A percentile compares a stretch with the other conserved stretches of the same genome.
Evolutionary conservation across 2,329 filamentous ascomycete species (phyloP).

Genomic region (Septoria petroselini): DNA sequence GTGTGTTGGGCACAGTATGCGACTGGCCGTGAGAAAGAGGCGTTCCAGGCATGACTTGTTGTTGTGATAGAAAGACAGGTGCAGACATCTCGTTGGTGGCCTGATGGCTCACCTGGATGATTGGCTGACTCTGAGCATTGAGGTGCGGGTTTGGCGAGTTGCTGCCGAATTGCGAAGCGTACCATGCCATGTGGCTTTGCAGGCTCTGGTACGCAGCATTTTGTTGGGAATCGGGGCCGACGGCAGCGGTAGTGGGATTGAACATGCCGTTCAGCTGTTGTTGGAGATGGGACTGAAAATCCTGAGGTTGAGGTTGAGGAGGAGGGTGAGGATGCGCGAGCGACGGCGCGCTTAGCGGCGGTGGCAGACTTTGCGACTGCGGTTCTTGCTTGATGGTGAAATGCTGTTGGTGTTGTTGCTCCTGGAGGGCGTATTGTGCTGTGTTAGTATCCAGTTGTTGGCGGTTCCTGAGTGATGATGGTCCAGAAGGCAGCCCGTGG

Average conservation of each 20-base stretch:
- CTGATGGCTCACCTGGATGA: constrained; percentile 27
- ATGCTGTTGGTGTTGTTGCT: constrained; percentile 55
- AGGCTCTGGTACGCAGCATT: constrained; percentile 31
- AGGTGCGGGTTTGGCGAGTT: constrained; percentile 22
- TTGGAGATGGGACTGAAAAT: constrained; percentile 50
- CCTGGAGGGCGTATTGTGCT: constrained; percentile 20
- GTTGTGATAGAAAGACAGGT: constrained; percentile 28
- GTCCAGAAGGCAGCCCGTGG: constrained; percentile 32
- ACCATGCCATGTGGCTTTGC: constrained; percentile 35
- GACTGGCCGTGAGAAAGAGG: constrained; percentile 34
- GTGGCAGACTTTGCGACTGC: constrained; percentile 82
- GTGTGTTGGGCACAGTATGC: constrained; percentile 53
- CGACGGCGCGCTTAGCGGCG: constrained; percentile 50
- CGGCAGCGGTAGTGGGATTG: constrained; percentile 21
- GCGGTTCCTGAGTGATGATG: constrained; percentile 42
- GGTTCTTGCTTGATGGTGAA: constrained; percentile 65
- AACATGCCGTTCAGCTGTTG: constrained; percentile 48
- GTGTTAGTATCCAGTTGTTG: constrained; percentile 47
- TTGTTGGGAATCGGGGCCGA: constrained; percentile 26
- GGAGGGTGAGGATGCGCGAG: constrained; percentile 29
- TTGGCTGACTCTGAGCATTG: constrained; percentile 17
- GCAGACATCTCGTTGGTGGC: constrained; percentile 23
- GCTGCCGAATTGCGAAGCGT: constrained; percentile 29
- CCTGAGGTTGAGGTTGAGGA: constrained; percentile 31
- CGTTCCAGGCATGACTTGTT: constrained; percentile 30